Conservation (phyloP, 192 early-diverging fungal species). For the Coemansia sp. region DNA sequence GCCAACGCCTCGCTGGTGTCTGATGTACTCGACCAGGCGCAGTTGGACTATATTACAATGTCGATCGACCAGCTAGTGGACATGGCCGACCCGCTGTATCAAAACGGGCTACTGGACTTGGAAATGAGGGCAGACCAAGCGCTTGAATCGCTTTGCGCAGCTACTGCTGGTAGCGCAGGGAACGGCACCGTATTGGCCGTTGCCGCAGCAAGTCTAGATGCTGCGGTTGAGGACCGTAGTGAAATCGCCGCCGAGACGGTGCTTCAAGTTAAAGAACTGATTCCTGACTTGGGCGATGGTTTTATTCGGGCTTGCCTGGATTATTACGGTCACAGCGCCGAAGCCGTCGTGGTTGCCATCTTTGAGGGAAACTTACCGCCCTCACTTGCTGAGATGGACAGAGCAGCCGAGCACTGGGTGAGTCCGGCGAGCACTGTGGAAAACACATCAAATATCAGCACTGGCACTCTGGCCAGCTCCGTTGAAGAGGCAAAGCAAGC, state of each 20-base stretch:
- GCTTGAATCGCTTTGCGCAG: slow-evolving; percentile 6
- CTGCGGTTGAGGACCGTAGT: background rate
- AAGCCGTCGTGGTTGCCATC: slow-evolving; percentile 76
- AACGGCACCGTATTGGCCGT: background rate
- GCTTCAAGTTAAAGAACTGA: slow-evolving; percentile 82
- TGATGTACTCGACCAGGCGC: slow-evolving; percentile 53
- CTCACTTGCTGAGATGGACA: slow-evolving; percentile 67
- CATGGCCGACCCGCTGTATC: slow-evolving; percentile 56
- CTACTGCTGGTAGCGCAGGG: slow-evolving; percentile 8
- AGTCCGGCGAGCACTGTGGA: background rate
- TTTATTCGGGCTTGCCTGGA: slow-evolving; percentile 88
- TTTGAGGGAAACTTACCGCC: slow-evolving; percentile 77
- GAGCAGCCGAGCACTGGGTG: slow-evolving; percentile 37
- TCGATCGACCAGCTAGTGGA: slow-evolving; percentile 71
- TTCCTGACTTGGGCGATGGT: slow-evolving; percentile 87
- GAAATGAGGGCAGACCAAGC: slow-evolving; percentile 24
- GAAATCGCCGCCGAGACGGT: slow-evolving; percentile 63
- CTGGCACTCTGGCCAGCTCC: background rate
- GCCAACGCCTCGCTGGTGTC: slow-evolving; percentile 18
- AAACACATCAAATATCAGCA: background rate
- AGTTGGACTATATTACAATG: slow-evolving; percentile 65
- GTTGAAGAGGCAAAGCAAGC: background rate
- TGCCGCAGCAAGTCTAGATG: background rate
- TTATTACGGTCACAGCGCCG: slow-evolving; percentile 65
- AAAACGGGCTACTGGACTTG: slow-evolving; percentile 17